Conservation (phyloP, 116 monocot species). For the Zostera marina region DNA sequence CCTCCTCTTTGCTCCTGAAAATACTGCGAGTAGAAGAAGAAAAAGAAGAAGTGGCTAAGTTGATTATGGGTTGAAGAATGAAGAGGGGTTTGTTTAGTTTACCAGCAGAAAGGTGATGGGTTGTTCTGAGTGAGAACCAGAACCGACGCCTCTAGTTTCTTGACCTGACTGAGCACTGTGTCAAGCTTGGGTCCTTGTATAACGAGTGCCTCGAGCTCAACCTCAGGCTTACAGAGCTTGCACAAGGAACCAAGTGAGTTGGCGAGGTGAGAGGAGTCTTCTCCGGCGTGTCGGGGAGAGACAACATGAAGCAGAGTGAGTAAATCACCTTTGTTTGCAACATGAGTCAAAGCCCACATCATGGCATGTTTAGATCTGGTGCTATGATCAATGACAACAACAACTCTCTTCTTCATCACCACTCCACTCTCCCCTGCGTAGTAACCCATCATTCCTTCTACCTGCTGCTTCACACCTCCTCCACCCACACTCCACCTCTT, state of each 20-base stretch:
- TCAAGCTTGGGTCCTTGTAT: slow-evolving; percentile 63
- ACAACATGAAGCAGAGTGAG: slow-evolving; percentile 57
- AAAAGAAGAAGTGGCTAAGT: too few species aligned
- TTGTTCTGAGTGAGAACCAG: slow-evolving; percentile 50
- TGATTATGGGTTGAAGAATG: too few species aligned
- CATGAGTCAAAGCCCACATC: slow-evolving; percentile 82
- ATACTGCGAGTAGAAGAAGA: slow-evolving; percentile 20
- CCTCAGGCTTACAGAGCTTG: slow-evolving; percentile 71
- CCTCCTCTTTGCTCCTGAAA: slow-evolving; percentile 30
- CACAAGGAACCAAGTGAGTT: slow-evolving; percentile 56
- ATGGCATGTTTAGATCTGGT: slow-evolving; percentile 50
- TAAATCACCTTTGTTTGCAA: slow-evolving; percentile 48
- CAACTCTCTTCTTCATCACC: slow-evolving; percentile 49
- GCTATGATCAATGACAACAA: slow-evolving; percentile 53
- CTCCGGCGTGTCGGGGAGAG: slow-evolving; percentile 3
- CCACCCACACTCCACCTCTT: slow-evolving; percentile 11
- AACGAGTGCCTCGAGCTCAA: slow-evolving; percentile 82
- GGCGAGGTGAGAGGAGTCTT: slow-evolving; percentile 16
- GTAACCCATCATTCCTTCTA: slow-evolving; percentile 6
- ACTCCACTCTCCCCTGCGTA: slow-evolving; percentile 7
- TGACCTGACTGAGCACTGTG: slow-evolving; percentile 73
- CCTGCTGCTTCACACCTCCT: slow-evolving; percentile 11
- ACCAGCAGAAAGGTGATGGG: slow-evolving; percentile 57
- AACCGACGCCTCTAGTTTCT: slow-evolving; percentile 67
- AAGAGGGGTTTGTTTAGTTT: background rate